Percentiles rank a stretch among this genome's conserved stretches.
phyloP scores from a whole-genome alignment of 129 eudicot genomes.

The Mikania micrantha region DNA sequence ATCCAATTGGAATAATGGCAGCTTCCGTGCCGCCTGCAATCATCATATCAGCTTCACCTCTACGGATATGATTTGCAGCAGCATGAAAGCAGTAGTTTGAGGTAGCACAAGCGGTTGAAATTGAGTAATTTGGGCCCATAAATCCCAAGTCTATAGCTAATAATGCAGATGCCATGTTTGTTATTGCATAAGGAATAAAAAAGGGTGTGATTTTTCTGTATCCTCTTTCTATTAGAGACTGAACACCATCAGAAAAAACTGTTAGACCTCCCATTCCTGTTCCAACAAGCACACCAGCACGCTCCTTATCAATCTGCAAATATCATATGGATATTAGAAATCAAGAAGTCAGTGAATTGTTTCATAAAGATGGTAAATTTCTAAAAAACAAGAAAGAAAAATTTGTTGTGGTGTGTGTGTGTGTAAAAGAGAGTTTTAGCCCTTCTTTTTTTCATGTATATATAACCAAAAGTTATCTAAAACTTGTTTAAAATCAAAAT shows the following conservation, averaged over 20 bases:
- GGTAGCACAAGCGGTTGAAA: slow-evolving; percentile 98
- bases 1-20: slow-evolving; percentile 82
- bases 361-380: neutral
- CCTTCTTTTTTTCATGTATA: neutral
- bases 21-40: slow-evolving; percentile 99
- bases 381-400: neutral
- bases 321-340: neutral
- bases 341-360: neutral
- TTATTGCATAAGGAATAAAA: slow-evolving; percentile 89
- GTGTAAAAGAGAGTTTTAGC: neutral
- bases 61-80: slow-evolving; percentile 96
- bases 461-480: neutral
- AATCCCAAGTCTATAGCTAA: slow-evolving; percentile 90
- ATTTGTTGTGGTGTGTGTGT: neutral
- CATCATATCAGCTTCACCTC: slow-evolving; percentile 99
- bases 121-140: slow-evolving; percentile 98
- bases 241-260: slow-evolving; percentile 83
- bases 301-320: slow-evolving; percentile 74
- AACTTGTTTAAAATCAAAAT: neutral
- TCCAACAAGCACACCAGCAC: slow-evolving; percentile 98
- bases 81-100: slow-evolving; percentile 95
- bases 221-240: slow-evolving; percentile 82
- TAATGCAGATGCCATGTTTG: slow-evolving; percentile 96
- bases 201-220: slow-evolving; percentile 88
- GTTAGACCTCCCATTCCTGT: slow-evolving; percentile 98